Evolutionary conservation across 2,329 filamentous ascomycete genomes (phyloP), one percentile per base, ranked within the genome.

Genomic region (Acrodontium crateriforme): DNA sequence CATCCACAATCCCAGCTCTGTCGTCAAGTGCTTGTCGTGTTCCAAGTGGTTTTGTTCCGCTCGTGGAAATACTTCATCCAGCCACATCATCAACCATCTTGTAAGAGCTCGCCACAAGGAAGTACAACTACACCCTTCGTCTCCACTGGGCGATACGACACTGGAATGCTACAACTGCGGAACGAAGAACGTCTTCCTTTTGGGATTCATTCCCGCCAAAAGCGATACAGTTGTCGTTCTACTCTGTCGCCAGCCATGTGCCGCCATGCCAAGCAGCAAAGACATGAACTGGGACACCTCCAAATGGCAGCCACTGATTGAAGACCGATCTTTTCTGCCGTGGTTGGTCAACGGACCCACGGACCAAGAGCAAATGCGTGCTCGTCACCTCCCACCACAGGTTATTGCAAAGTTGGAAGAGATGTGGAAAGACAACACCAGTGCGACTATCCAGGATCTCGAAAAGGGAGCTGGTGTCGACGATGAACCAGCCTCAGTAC

Each of bases 231-330:
- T 98, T 16, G 91, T 98, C 6, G 89, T 98, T 14, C 72, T 98
- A 24, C 70, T 98, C 19, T 98, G 89, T 55, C 84, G 89, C 36
- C 89, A 95, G 56, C 89, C 89, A 25, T 98, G 89, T 55, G 89
- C 87, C 18, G 78, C 89, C 16, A 87, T 81, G 60, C 80, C 85
- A 2, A 95, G 89, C 18, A 87, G 83, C 40, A 98, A 98, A 59
- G 89, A 98, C 49, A 95, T 98, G 85, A 98, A 89, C 54, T 98
- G 89, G 89, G 89, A 98, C 54, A 91, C 85, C 5, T 92, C 87
- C 15, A 75, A 85, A 50, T 98, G 89, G 89, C 85, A 95, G 53
- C 89, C 89, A 9, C 66, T 98, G 33, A 95, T 98, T 40, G 85
- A 94, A 55, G 89, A 98, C 50, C 82, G 89, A 27, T 89, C 84